Conservation (phyloP, 2,329 filamentous ascomycete genomes). For the Microdochium paspali region DNA sequence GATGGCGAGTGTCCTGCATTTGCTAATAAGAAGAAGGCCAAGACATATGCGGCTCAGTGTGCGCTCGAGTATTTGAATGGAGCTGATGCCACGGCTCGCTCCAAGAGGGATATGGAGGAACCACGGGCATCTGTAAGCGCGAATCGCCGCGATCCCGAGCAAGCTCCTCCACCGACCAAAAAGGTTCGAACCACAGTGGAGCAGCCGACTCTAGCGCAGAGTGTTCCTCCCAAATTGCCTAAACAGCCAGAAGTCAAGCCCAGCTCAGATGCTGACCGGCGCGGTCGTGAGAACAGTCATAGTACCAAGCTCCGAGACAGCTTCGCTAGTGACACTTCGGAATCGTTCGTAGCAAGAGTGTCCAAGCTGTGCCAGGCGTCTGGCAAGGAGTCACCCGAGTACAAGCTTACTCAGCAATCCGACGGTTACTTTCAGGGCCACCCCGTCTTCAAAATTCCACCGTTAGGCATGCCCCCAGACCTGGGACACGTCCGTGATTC, state of each 20-base stretch:
- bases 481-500: constrained; percentile 23
- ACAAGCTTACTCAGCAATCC: constrained; percentile 15
- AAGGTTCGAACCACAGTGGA: too few species aligned
- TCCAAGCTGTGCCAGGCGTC: constrained; percentile 21
- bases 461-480: constrained; percentile 13
- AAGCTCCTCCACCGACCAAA: too few species aligned
- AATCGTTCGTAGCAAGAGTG: constrained; percentile 15
- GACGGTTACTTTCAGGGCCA: constrained; percentile 2
- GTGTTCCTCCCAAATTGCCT: too few species aligned
- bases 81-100: constrained; percentile 1
- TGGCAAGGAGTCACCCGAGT: constrained; percentile 21
- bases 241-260: too few species aligned
- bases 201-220: too few species aligned
- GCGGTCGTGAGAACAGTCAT: neutral
- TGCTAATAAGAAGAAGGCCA: constrained; percentile 41
- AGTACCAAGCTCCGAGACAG: neutral
- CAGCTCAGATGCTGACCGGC: neutral
- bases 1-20: constrained; percentile 25
- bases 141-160: too few species aligned
- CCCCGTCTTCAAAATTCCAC: constrained; percentile 9
- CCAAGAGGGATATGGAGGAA: constrained; percentile 14
- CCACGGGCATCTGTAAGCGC: constrained; percentile 5
- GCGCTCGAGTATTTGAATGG: constrained; percentile 30
- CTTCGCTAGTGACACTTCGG: neutral
- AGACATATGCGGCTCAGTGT: constrained; percentile 40